A percentile compares a stretch with the other conserved stretches of the same genome.
These are phyloP conservation scores for Ambispora gerdemannii DNA, from an alignment of 192 early-diverging fungal genomes.

Conservation along the genomic window DNA sequence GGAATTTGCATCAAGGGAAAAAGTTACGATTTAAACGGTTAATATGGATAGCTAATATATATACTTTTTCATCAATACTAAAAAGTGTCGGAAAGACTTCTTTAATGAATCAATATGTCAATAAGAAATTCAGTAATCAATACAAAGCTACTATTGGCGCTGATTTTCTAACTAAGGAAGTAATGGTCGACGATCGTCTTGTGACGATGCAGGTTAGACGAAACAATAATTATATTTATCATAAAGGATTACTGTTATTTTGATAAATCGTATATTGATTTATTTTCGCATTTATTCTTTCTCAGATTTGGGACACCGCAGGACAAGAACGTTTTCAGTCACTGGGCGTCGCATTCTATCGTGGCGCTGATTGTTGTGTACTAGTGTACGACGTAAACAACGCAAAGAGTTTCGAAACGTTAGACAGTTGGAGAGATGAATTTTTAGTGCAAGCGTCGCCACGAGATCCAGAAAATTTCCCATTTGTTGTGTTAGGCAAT, in stretches of 20 bases:
- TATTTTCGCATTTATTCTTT: conserved; percentile 7
- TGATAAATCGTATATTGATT: too few relatives aligned
- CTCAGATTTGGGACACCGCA: conserved; percentile 95
- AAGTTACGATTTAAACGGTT: background rate
- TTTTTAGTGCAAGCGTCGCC: conserved; percentile 96
- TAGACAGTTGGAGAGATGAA: conserved; percentile 98
- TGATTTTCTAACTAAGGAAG: conserved; percentile 98
- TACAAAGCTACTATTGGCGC: conserved; percentile 99
- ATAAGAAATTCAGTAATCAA: conserved; percentile 93
- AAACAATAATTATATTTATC: too few relatives aligned
- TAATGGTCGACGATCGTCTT: conserved; percentile 84
- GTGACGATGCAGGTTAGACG: conserved; percentile 95
- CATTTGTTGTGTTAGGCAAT: conserved; percentile 99
- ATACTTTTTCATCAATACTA: background rate
- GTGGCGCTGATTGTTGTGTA: conserved; percentile 98
- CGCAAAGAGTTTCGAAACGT: conserved; percentile 87
- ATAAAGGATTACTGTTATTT: too few relatives aligned
- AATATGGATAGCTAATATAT: conserved; percentile 4
- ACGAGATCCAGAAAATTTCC: conserved; percentile 94
- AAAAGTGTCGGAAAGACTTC: conserved; percentile 93
- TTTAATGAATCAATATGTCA: conserved; percentile 99
- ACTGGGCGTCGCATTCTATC: conserved; percentile 97
- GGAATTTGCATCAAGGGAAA: background rate
- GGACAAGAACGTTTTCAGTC: conserved; percentile 99
- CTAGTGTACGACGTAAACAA: conserved; percentile 97